Base-by-base conservation (phyloP, 805 yeast genomes). In the Cyberlindnera nakhonratchasimensis region DNA sequence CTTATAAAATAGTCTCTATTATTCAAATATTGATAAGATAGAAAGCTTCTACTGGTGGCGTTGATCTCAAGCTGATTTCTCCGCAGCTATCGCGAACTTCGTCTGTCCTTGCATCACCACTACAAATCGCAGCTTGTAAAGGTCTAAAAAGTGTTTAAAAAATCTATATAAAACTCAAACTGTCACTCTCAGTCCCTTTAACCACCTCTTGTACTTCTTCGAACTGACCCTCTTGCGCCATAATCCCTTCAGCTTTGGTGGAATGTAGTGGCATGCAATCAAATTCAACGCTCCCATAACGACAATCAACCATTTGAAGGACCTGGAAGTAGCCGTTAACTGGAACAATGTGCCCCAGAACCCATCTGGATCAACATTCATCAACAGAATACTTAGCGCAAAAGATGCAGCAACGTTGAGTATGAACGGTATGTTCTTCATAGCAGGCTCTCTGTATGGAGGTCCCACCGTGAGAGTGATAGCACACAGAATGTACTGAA, bases 381-480 rank as follows among this genome's bases (percentile, higher is more conserved):
- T 82, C 50, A 88, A 64, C 3, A 61, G 39, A 0, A 71, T 47
- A 13, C 91, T 80, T 9, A 80, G 45, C 5, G 69, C 37, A 1
- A 74, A 42, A 0, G 95, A 75, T 1, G 67, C 45, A 0, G 67
- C 48, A 31, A 86, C 69, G 39, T 89, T 87, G 2, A 69, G 30
- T 39, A 93, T 67, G 59, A 89, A 91, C 6, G 95, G 95, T 10
- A 50, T 38, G 54, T 84, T 93, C 47, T 79, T 71, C 21, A 66
- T 62, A 52, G 82, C 76, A 2, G 90, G 81, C 57, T 86, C 83
- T 43, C 99, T 73, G 62, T 88, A 93, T 17, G 99, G 99, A 8
- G 93, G 90, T 0, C 99, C 99, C 11, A 78, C 86, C 16, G 96
- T 85, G 45, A 93, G 68, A n/a, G 89, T 77, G 23, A 87, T 65